Base-by-base conservation (phyloP, 164 flowering plant species). In the Magnolia changhungtana region DNA sequence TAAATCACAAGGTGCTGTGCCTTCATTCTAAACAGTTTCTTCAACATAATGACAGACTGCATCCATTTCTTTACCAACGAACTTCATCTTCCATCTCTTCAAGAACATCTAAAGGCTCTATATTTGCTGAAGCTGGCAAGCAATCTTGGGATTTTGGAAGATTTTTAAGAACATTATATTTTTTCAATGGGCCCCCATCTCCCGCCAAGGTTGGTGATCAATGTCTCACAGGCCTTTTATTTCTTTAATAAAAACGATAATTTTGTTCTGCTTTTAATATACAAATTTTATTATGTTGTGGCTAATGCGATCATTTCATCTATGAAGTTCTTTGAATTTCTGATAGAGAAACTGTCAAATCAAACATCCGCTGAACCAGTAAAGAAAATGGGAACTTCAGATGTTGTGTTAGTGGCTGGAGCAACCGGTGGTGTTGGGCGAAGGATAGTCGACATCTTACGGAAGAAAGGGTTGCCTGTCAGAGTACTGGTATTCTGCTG, bases 351-450 rank as follows among this genome's bases (percentile, higher is more conserved):
- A 77, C 76, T 93, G 37, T 86, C 96, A 20, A 78, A 86, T 72
- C 79, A 90, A 72, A 80, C 91, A 74, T 83, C 91, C 19, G 74
- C 78, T 71, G 86, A 88, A 83, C 85, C 90, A 50, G 80, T 63
- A 31, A 89, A 84, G 74, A 67, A 79, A 65, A 92, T 92, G 98
- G 90, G 82, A 78, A 81, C 89, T 76, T 86, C 93, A 72, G 95
- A 90, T 23, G 80, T 89, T 13, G 74, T 90, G 58, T 84, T 96
- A 16, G 99, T 96, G 7, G 89, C 90, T 78, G 99, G 99, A 81
- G 99, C 93, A 37, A 93, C 98, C 67, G 99, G 99, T 71, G 99
- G 99, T 75, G 99, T 96, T 50, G 99, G 99, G 23, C 81, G 94
- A 84, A 89, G 99, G 75, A 97, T 92, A n/a, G 95, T 96, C 69